Conservation (phyloP, 345 rosid species). For the Salix arbutifolia region DNA sequence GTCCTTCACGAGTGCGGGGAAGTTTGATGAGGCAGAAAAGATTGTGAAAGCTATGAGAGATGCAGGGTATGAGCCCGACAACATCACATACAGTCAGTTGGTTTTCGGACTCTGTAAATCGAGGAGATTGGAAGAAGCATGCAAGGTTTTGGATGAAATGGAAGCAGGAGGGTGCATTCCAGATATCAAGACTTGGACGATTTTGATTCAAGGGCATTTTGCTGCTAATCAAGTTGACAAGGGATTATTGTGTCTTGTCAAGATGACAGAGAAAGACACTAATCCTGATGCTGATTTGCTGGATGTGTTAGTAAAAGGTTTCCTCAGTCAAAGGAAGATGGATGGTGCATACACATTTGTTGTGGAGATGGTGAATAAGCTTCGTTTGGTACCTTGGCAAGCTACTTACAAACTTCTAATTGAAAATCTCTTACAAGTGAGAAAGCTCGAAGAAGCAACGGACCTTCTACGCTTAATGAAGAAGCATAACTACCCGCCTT, state of each 20-base stretch:
- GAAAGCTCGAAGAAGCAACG: constrained; percentile 72
- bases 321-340: constrained; percentile 48
- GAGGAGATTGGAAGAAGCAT: constrained; percentile 65
- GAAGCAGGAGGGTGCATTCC: constrained; percentile 58
- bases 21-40: constrained; percentile 66
- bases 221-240: constrained; percentile 51
- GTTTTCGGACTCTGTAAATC: constrained; percentile 87
- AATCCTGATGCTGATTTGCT: constrained; percentile 61
- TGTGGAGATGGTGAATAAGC: constrained; percentile 48
- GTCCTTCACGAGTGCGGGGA: constrained; percentile 53
- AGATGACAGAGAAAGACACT: constrained; percentile 51
- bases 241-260: constrained; percentile 55
- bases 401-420: constrained; percentile 67
- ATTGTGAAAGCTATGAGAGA: constrained; percentile 53
- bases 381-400: constrained; percentile 68
- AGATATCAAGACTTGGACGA: constrained; percentile 85
- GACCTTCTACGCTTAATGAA: constrained; percentile 67
- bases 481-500: constrained; percentile 54
- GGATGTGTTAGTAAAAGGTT: constrained; percentile 61
- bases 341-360: constrained; percentile 64
- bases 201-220: constrained; percentile 81
- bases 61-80: constrained; percentile 74
- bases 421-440: constrained; percentile 55
- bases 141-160: constrained; percentile 56
- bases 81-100: constrained; percentile 77